Evolutionary conservation across 208 protist species (phyloP).

Genomic region (Acanthamoeba lenticulata): DNA sequence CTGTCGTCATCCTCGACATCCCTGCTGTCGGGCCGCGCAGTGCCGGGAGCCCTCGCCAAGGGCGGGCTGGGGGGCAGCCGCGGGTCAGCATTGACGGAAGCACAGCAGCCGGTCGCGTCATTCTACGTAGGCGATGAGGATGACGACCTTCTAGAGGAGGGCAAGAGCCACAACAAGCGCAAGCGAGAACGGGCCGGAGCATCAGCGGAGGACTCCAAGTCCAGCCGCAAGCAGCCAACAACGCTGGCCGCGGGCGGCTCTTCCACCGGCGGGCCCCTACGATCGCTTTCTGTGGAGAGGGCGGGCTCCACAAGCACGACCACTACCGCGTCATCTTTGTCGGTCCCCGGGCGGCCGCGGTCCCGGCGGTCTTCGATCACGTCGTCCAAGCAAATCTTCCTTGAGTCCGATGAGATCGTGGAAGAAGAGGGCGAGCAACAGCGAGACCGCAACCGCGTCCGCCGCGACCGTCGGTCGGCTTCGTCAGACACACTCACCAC

Average conservation of each 20-base stretch:
- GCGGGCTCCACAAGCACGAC: too few species aligned
- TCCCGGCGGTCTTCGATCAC: not conserved
- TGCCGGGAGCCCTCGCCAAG: too few species aligned
- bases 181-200: not conserved
- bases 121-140: not conserved
- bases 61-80: too few species aligned
- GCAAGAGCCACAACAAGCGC: too few species aligned
- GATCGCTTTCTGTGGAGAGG: not conserved
- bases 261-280: not conserved
- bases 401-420: slow-evolving; percentile 40
- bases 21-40: too few species aligned
- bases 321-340: too few species aligned
- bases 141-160: not conserved
- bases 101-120: too few species aligned
- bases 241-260: not conserved
- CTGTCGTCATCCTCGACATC: too few species aligned
- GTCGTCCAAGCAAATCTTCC: slow-evolving; percentile 22
- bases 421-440: not conserved
- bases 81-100: too few species aligned
- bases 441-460: not conserved
- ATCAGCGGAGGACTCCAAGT: not conserved
- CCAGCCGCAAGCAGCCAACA: not conserved
- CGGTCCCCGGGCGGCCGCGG: not conserved
- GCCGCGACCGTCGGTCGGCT: not conserved
- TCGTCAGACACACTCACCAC: not conserved